Evolutionary conservation across 345 rosid genomes (phyloP).

Genomic region (Euclidium syriacum): DNA sequence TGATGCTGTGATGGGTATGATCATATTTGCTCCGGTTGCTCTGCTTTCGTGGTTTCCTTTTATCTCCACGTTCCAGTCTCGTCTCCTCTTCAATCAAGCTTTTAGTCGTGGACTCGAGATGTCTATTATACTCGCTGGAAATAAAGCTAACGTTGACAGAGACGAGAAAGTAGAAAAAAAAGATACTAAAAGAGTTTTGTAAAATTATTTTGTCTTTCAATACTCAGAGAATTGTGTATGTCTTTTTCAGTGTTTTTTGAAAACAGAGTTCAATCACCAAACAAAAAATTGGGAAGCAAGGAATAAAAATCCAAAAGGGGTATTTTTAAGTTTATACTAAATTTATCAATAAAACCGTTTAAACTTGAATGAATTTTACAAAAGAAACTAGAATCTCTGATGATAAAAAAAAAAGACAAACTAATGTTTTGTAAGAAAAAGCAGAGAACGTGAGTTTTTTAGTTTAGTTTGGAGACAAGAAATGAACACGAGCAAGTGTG

Average conservation of each 20-base stretch:
- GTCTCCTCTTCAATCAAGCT: slow-evolving; percentile 99
- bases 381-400: neutral
- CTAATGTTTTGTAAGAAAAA: neutral
- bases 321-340: no score
- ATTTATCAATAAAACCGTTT: no score
- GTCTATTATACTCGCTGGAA: slow-evolving; percentile 94
- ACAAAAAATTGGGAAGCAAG: no score
- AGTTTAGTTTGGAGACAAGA: slow-evolving; percentile 58
- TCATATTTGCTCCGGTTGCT: slow-evolving; percentile 77
- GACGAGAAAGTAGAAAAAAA: no score
- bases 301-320: no score
- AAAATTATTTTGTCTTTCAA: no score
- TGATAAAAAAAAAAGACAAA: slow-evolving; percentile 2
- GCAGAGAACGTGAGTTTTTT: neutral
- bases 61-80: slow-evolving; percentile 94
- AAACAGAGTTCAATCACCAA: no score
- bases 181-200: no score
- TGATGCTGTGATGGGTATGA: slow-evolving; percentile 88
- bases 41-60: slow-evolving; percentile 95
- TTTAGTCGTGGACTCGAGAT: slow-evolving; percentile 98
- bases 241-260: no score
- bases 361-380: no score
- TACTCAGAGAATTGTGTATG: no score
- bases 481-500: slow-evolving; percentile 85
- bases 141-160: slow-evolving; percentile 92